Evolutionary conservation across 371 early-diverging fungal species (phyloP), one percentile per base, ranked within the genome.

Genomic region (Actinomortierella ambigua): DNA sequence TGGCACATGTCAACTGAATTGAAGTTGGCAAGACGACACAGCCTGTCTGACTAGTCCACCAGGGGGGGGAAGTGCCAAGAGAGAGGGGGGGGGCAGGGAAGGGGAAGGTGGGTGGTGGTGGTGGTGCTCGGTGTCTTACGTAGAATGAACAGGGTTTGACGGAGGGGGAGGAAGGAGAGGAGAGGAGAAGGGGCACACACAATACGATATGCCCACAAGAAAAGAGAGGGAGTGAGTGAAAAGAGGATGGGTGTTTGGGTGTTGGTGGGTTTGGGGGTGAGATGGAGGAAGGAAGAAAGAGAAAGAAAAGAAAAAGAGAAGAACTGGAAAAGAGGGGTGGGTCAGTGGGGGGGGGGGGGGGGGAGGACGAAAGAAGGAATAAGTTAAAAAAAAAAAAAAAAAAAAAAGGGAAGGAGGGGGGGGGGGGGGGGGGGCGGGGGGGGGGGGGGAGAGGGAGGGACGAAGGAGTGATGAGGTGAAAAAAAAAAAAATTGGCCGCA

Each of bases 391-490:
- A 26, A 28, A 49, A 43, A 28, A 44, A 57, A 59, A 57, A 55
- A 48, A 59, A 44, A 20, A 44, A 20, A 53, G 39, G 59, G 51
- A 51, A 29, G 57, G 55, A 50, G 29, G n/a, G n/a, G n/a, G n/a
- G n/a, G n/a, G n/a, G n/a, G n/a, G n/a, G n/a, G n/a, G n/a, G 11
- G 34, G 34, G 4, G 34, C 11, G 11, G 34, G 4, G 34, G 11
- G 11, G 34, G 34, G 11, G 11, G 34, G 7, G 11, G 34, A 34
- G 11, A 34, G 34, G 11, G 34, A 34, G 4, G 34, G 34, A 34
- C 11, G 34, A 34, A 11, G 34, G 34, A n/a, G n/a, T n/a, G 34
- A 34, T 6, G 11, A 11, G 11, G 34, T 34, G 34, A 6, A 34
- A 34, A 34, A 11, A 34, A 6, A 11, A 34, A 34, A 4, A 11